Conservation (phyloP, 2,329 filamentous ascomycete genomes). For the Graphilbum fragrans region DNA sequence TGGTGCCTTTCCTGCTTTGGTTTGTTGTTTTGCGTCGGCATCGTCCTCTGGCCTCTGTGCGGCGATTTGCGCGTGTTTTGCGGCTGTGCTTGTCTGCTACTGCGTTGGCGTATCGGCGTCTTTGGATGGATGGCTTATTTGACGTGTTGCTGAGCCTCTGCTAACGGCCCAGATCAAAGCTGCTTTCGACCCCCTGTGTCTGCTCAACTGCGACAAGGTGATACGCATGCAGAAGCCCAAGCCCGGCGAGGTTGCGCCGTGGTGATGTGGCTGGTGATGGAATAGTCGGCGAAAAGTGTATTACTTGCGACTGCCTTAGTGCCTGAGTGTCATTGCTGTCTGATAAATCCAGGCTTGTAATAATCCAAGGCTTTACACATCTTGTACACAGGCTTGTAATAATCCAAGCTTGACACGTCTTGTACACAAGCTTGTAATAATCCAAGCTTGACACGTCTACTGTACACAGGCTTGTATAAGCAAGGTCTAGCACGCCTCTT, state of each 20-base stretch:
- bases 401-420: too few relatives aligned
- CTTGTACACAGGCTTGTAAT: too few relatives aligned
- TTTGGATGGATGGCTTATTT: neutral
- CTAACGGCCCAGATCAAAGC: constrained; percentile 48
- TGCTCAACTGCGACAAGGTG: constrained; percentile 60
- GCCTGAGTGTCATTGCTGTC: too few relatives aligned
- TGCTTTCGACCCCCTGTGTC: constrained; percentile 63
- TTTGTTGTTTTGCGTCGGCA: neutral
- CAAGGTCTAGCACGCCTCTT: too few relatives aligned
- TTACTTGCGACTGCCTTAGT: too few relatives aligned
- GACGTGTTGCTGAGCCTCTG: neutral
- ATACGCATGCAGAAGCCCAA: constrained; percentile 46
- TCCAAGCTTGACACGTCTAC: too few relatives aligned
- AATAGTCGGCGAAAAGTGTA: too few relatives aligned
- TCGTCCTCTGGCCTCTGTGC: neutral
- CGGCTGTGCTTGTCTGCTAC: neutral
- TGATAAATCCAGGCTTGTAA: too few relatives aligned
- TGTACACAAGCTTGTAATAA: too few relatives aligned
- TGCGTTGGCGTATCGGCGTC: too few relatives aligned
- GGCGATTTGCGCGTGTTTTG: neutral
- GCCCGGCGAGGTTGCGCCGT: constrained; percentile 31
- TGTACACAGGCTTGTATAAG: too few relatives aligned
- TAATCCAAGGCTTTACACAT: too few relatives aligned
- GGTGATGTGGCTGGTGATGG: constrained; percentile 17
- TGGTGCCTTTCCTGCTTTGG: neutral